These are phyloP conservation scores for Mortierella sp. DNA, from an alignment of 371 early-diverging fungal genomes.

Conservation along the genomic window DNA sequence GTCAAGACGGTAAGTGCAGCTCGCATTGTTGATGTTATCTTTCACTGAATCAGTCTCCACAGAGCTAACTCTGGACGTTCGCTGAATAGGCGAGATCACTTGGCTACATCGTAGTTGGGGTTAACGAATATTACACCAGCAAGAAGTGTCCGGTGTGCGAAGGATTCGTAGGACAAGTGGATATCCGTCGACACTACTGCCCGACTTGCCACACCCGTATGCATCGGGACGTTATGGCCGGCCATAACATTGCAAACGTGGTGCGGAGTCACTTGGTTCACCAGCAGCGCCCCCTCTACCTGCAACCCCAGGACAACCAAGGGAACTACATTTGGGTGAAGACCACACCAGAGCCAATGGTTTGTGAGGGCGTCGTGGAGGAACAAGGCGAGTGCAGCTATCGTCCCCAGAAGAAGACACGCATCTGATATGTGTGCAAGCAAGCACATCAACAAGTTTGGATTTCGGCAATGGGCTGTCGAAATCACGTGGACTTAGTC, in stretches of 20 bases:
- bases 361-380: no score
- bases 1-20: no score
- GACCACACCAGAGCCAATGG: no score
- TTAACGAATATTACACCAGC: constrained; percentile 36
- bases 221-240: constrained; percentile 25
- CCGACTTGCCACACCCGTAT: background rate
- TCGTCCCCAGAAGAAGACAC: no score
- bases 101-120: constrained; percentile 27
- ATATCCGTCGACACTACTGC: constrained; percentile 4
- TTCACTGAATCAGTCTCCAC: no score
- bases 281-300: constrained; percentile 19
- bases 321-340: constrained; percentile 11
- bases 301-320: constrained; percentile 14
- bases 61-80: no score
- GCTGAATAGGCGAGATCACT: constrained; percentile 10
- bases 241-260: constrained; percentile 15
- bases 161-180: background rate
- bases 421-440: no score
- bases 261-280: constrained; percentile 7
- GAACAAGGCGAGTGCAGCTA: no score
- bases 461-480: no score
- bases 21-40: no score
- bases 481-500: no score
- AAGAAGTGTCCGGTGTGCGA: constrained; percentile 4
- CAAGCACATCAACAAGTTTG: no score